Percentiles rank a stretch among this genome's conserved stretches.
phyloP scores from a whole-genome alignment of 1,284 basidiomycete genomes.

The Marasmius sp. region DNA sequence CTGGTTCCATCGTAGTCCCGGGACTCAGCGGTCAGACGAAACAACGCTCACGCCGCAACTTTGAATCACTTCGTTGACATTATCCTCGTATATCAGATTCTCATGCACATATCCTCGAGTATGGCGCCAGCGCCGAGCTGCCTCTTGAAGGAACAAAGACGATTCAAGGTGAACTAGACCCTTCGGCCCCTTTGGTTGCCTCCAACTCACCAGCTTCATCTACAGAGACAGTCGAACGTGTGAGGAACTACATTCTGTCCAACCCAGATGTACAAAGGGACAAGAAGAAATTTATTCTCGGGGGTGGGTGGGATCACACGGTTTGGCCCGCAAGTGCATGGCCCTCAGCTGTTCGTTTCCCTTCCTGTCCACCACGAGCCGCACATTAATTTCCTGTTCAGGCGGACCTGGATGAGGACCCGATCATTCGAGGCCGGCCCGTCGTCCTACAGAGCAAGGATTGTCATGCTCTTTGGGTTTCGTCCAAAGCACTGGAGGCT shows the following conservation, averaged over 20 bases:
- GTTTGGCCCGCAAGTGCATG: constrained; percentile 64
- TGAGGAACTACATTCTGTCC: constrained; percentile 64
- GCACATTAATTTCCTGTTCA: constrained; percentile 25
- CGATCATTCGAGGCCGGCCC: constrained; percentile 63
- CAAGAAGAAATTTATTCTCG: constrained; percentile 68
- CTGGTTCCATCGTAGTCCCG: constrained; percentile 61
- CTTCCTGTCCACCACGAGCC: not conserved
- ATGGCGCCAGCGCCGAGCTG: constrained; percentile 65
- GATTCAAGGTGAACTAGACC: constrained; percentile 44
- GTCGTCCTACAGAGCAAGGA: constrained; percentile 84
- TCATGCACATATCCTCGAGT: constrained; percentile 79
- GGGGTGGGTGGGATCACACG: constrained; percentile 94
- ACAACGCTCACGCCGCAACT: not conserved
- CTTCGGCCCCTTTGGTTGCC: constrained; percentile 3
- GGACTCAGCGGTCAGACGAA: constrained; percentile 59
- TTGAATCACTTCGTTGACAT: constrained; percentile 2
- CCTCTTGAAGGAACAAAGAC: constrained; percentile 66
- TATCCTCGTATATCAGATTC: constrained; percentile 54
- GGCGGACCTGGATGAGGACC: constrained; percentile 74
- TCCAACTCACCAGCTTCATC: not conserved
- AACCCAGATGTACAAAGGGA: constrained; percentile 55
- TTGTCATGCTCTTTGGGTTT: constrained; percentile 89
- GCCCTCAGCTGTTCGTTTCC: constrained; percentile 68
- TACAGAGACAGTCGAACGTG: constrained; percentile 62
- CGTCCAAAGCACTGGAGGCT: constrained; percentile 53